Evolutionary conservation across 305 asterid species (phyloP), one percentile per base, ranked within the genome.

Genomic region (Ilex paraguariensis): DNA sequence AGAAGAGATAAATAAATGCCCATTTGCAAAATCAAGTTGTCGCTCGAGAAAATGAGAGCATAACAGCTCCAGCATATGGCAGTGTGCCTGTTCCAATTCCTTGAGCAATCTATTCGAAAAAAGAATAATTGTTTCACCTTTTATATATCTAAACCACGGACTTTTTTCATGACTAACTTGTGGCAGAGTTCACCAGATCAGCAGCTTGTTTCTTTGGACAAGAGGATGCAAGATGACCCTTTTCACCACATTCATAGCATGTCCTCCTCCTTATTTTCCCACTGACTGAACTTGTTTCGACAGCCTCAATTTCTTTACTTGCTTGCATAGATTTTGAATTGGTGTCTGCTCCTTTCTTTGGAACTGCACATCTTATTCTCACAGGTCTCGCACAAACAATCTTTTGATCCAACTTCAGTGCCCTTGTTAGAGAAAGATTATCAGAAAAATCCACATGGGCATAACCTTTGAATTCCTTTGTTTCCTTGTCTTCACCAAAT

Each of bases 181-280:
- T 36, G 9, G 7, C 42, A 5, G 42, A 36, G 6, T 54, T 54
- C 10, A 30, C 31, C 58, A 15, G 11, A 54, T 54, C 58, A 54
- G 62, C 90, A 36, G 76, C 70, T 68, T 70, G 80, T 63, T 60
- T 82, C 62, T 85, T 87, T 5, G 90, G 93, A 81, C 99, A 93
- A 60, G 88, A 64, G 2, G 96, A 87, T 13, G 95, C 87, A 60
- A 90, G 86, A 64, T 93, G 99, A n/a, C 95, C 99, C 3, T 76
- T 80, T 65, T 87, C 95, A 57, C 96, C 97, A 65, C 99, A 90
- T 66, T 84, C 95, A 2, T 93, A 90, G 66, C 99, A 93, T 15
- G 94, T 85, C 50, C 99, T 80, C 67, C 96, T 81, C 78, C 84
- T 81, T 62, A 90, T 86, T 81, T 90, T 93, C 40, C 95, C 81